A percentile compares a stretch with the other conserved stretches of the same genome.
Evolutionary conservation across 2,329 filamentous ascomycete genomes (phyloP).

Genomic region (Dothideomycetes sp.): DNA sequence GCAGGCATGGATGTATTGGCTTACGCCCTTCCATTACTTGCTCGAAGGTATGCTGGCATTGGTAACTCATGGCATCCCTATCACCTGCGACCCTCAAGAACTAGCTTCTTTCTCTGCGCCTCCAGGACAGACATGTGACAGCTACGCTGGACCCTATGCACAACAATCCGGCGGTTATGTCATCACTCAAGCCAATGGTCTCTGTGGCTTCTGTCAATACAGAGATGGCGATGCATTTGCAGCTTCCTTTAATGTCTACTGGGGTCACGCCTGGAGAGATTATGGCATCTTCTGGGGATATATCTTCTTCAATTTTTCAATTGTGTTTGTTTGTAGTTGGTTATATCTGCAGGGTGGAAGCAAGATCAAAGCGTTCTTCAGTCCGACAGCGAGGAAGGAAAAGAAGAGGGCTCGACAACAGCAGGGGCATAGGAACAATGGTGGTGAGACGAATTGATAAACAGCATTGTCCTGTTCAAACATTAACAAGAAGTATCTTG

Average conservation of each 20-base stretch:
- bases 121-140: slow-evolving; percentile 26
- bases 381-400: slow-evolving; percentile 26
- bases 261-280: slow-evolving; percentile 48
- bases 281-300: slow-evolving; percentile 52
- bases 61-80: slow-evolving; percentile 32
- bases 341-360: slow-evolving; percentile 40
- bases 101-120: slow-evolving; percentile 29
- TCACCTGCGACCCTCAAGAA: slow-evolving; percentile 37
- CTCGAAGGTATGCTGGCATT: slow-evolving; percentile 27
- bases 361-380: slow-evolving; percentile 29
- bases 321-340: slow-evolving; percentile 48
- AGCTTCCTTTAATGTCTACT: slow-evolving; percentile 32
- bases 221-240: slow-evolving; percentile 38
- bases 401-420: slow-evolving; percentile 24
- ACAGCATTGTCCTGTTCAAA: no score
- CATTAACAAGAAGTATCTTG: no score
- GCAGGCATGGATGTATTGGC: slow-evolving; percentile 64
- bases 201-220: slow-evolving; percentile 43
- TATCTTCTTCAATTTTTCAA: slow-evolving; percentile 52
- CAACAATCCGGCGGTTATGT: slow-evolving; percentile 30
- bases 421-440: no score
- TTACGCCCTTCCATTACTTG: slow-evolving; percentile 60
- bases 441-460: no score
- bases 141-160: slow-evolving; percentile 35
- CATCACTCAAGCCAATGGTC: slow-evolving; percentile 37